These are phyloP conservation scores for Torulaspora maleeae DNA, from an alignment of 805 yeast species.

Conservation along the genomic window DNA sequence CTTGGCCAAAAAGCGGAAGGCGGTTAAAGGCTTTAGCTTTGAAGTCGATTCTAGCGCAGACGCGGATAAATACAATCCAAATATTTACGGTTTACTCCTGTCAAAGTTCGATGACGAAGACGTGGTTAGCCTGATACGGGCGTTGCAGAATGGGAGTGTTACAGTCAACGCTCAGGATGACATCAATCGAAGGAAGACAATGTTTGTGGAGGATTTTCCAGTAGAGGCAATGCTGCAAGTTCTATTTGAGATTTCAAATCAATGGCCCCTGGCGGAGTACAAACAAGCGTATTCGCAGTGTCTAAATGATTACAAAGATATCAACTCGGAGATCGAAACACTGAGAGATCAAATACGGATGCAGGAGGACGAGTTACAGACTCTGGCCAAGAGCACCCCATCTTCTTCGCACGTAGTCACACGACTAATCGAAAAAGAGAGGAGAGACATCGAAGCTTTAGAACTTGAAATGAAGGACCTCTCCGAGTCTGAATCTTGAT, in stretches of 20 bases:
- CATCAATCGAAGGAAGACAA: conserved; percentile 30
- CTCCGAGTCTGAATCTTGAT: not conserved
- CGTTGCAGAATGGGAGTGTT: conserved; percentile 40
- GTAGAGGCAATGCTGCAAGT: conserved; percentile 28
- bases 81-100: conserved; percentile 35
- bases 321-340: conserved; percentile 38
- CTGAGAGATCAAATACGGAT: conserved; percentile 22
- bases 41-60: conserved; percentile 19
- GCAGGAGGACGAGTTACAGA: conserved; percentile 31
- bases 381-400: conserved; percentile 11
- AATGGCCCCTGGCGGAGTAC: conserved; percentile 39
- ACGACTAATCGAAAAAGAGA: conserved; percentile 43
- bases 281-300: conserved; percentile 41
- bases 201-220: conserved; percentile 39
- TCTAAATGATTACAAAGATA: conserved; percentile 42
- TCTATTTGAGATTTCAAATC: conserved; percentile 32
- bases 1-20: conserved; percentile 15
- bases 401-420: conserved; percentile 29
- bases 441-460: conserved; percentile 42
- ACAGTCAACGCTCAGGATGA: conserved; percentile 36
- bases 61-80: conserved; percentile 6
- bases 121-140: conserved; percentile 39
- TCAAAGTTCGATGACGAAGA: conserved; percentile 32
- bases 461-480: conserved; percentile 36
- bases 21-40: conserved; percentile 25